Conservation (phyloP, 2,329 filamentous ascomycete species). For the Bipolaris gigantea region DNA sequence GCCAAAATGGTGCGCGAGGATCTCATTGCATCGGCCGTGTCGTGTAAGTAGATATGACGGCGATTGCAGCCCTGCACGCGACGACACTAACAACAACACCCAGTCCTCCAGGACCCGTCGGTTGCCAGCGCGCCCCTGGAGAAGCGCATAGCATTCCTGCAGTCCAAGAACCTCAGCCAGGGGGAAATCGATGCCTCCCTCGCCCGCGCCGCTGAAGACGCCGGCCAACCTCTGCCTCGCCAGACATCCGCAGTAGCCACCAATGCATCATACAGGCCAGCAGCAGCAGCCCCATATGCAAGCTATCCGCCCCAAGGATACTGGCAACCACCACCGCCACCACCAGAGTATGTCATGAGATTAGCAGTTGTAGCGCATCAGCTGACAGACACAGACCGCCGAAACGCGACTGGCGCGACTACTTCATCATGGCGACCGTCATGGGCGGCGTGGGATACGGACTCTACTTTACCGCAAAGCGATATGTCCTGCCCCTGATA, state of each 20-base stretch:
- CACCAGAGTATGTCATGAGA: constrained; percentile 52
- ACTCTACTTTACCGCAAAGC: constrained; percentile 80
- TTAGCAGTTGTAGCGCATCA: neutral
- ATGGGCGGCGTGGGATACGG: constrained; percentile 88
- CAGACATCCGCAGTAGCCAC: constrained; percentile 46
- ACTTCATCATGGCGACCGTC: constrained; percentile 99
- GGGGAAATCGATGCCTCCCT: constrained; percentile 90
- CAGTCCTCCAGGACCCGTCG: constrained; percentile 91
- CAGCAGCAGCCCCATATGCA: constrained; percentile 53
- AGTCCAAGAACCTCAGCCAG: constrained; percentile 94
- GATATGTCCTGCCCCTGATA: constrained; percentile 88
- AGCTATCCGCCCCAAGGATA: constrained; percentile 56
- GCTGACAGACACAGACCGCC: constrained; percentile 54
- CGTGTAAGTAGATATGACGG: constrained; percentile 50
- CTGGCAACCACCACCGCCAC: constrained; percentile 56
- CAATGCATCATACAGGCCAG: constrained; percentile 51
- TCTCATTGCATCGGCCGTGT: constrained; percentile 75
- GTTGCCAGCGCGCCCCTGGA: constrained; percentile 89
- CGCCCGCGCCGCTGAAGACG: constrained; percentile 67
- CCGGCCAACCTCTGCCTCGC: constrained; percentile 50
- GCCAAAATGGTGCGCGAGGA: constrained; percentile 90
- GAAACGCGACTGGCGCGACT: constrained; percentile 92
- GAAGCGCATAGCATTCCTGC: constrained; percentile 87
- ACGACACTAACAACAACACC: constrained; percentile 19
- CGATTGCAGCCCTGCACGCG: constrained; percentile 3